Conservation (phyloP, 305 asterid species). For the Fraxinus albicans region DNA sequence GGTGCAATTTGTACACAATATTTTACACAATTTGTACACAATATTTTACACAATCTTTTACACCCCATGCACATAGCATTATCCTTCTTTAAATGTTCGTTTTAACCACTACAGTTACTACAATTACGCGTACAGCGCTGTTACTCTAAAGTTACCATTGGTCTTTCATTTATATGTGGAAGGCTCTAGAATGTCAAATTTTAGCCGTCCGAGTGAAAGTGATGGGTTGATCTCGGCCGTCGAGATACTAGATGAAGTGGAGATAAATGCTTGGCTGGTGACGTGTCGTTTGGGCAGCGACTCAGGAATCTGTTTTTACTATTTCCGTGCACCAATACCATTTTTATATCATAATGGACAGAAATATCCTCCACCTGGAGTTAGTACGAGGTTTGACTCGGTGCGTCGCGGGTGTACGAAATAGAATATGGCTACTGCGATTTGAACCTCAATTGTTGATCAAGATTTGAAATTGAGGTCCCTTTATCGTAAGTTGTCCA, state of each 20-base stretch:
- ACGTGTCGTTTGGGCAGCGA: background rate
- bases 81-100: background rate
- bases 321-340: background rate
- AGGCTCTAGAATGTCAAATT: slow-evolving; percentile 31
- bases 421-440: background rate
- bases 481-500: background rate
- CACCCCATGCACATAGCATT: no score
- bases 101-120: background rate
- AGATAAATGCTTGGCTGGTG: background rate
- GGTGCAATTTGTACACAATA: no score
- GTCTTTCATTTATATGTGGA: slow-evolving; percentile 6
- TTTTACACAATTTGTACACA: no score
- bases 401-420: background rate
- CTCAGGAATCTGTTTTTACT: background rate
- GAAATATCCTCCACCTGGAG: background rate
- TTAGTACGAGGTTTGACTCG: slow-evolving; percentile 1
- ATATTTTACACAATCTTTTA: no score
- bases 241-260: background rate
- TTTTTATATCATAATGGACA: background rate
- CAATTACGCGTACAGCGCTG: slow-evolving; percentile 18
- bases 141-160: slow-evolving; percentile 22
- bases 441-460: background rate
- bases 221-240: background rate
- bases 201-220: slow-evolving; percentile 23
- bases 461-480: background rate